phyloP scores from a whole-genome alignment of 2,329 filamentous ascomycete species.

The Ustulina deusta region DNA sequence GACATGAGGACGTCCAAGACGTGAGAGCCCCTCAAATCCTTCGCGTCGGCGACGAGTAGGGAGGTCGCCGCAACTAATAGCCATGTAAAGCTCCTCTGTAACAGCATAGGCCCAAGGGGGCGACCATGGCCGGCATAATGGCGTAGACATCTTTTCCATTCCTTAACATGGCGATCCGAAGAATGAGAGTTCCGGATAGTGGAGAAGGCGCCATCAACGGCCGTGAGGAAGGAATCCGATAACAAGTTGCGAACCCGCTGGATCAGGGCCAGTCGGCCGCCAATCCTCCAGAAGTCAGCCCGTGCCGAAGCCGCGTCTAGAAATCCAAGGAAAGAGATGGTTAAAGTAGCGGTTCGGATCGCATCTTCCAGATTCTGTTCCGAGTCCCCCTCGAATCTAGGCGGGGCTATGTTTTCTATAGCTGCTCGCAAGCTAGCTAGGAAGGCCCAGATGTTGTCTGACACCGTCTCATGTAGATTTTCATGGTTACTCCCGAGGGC shows the following conservation, averaged over 20 bases:
- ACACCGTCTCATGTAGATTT: conserved; percentile 73
- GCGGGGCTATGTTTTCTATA: conserved; percentile 66
- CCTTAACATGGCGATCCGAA: conserved; percentile 73
- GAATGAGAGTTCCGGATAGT: conserved; percentile 84
- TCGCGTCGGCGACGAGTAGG: conserved; percentile 73
- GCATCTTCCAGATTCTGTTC: conserved; percentile 74
- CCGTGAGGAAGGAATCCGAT: conserved; percentile 85
- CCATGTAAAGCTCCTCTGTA: conserved; percentile 89
- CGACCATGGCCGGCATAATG: conserved; percentile 84
- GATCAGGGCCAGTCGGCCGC: conserved; percentile 79
- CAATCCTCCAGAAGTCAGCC: conserved; percentile 82
- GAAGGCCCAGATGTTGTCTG: conserved; percentile 77
- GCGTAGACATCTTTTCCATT: conserved; percentile 89
- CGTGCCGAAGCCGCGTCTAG: conserved; percentile 83
- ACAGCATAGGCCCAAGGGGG: conserved; percentile 88
- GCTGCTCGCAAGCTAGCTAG: conserved; percentile 76
- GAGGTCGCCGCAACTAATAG: conserved; percentile 84
- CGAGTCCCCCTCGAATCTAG: conserved; percentile 66
- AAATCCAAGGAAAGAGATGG: conserved; percentile 90
- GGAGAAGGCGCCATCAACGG: conserved; percentile 89
- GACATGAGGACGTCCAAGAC: conserved; percentile 80
- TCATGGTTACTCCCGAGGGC: conserved; percentile 80
- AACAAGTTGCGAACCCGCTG: conserved; percentile 78
- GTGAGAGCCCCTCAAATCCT: conserved; percentile 70
- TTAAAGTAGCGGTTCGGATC: conserved; percentile 77